These are phyloP conservation scores for Goffeauzyma gilvescens DNA, from an alignment of 768 basidiomycete species.

Conservation along the genomic window DNA sequence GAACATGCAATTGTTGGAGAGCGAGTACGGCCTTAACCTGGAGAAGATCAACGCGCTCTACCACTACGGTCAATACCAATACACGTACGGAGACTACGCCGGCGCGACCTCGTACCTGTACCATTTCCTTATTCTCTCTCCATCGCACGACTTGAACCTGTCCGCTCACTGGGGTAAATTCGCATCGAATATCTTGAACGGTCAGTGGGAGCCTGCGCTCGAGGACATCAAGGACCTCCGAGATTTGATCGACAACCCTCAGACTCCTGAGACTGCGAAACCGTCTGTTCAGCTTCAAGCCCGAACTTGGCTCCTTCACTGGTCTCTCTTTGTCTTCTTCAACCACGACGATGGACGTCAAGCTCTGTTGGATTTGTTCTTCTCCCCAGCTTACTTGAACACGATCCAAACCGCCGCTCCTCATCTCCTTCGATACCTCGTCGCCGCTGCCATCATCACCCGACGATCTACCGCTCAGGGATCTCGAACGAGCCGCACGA, in stretches of 20 bases:
- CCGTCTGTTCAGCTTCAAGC: conserved; percentile 68
- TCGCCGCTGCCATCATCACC: conserved; percentile 78
- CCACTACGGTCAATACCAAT: conserved; percentile 97
- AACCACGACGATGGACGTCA: conserved; percentile 83
- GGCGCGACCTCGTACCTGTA: conserved; percentile 94
- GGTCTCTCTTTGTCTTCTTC: conserved; percentile 97
- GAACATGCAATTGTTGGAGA: conserved; percentile 82
- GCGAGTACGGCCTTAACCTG: conserved; percentile 71
- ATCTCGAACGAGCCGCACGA: conserved; percentile 42
- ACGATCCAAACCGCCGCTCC: conserved; percentile 92
- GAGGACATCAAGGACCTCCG: conserved; percentile 90
- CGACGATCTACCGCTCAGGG: conserved; percentile 45
- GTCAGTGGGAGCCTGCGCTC: conserved; percentile 84
- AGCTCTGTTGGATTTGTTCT: conserved; percentile 85
- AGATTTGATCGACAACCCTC: conserved; percentile 55
- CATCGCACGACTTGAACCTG: conserved; percentile 75
- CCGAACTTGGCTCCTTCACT: conserved; percentile 89
- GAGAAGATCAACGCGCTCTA: conserved; percentile 92
- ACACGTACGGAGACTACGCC: conserved; percentile 92
- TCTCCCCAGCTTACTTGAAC: conserved; percentile 88
- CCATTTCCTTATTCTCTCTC: conserved; percentile 94
- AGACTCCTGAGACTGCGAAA: conserved; percentile 24
- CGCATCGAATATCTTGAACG: conserved; percentile 83
- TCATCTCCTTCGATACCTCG: conserved; percentile 85
- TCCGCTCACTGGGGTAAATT: conserved; percentile 99